These are phyloP conservation scores for Nemania sp. DNA, from an alignment of 2,329 filamentous ascomycete species.

Conservation along the genomic window DNA sequence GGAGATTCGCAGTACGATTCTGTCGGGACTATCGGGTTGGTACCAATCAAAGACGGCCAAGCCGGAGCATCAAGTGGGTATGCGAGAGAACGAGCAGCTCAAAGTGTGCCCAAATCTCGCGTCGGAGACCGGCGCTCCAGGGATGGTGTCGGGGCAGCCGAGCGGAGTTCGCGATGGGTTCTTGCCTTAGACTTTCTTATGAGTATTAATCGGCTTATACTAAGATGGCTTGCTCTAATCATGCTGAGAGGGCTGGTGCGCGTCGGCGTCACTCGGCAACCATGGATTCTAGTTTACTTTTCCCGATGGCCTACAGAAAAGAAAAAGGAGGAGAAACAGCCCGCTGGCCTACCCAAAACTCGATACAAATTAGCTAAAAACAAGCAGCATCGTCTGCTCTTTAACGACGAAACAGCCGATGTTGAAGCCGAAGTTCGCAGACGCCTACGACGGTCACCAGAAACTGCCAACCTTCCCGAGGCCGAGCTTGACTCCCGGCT, in stretches of 20 bases:
- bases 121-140: slow-evolving; percentile 50
- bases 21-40: slow-evolving; percentile 57
- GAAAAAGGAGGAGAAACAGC: slow-evolving; percentile 33
- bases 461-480: slow-evolving; percentile 55
- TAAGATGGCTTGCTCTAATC: slow-evolving; percentile 60
- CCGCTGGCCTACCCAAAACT: slow-evolving; percentile 20
- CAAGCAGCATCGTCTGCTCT: slow-evolving; percentile 57
- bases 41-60: slow-evolving; percentile 55
- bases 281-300: slow-evolving; percentile 64
- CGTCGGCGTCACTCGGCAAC: slow-evolving; percentile 63
- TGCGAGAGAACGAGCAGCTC: slow-evolving; percentile 69
- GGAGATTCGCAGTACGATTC: slow-evolving; percentile 55
- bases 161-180: slow-evolving; percentile 77
- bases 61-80: slow-evolving; percentile 59
- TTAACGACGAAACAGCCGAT: slow-evolving; percentile 69
- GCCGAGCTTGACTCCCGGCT: slow-evolving; percentile 71
- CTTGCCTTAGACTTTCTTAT: slow-evolving; percentile 76
- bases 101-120: slow-evolving; percentile 55
- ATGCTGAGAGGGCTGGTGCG: slow-evolving; percentile 57
- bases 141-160: slow-evolving; percentile 76
- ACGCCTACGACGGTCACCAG: slow-evolving; percentile 50
- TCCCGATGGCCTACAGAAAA: slow-evolving; percentile 47
- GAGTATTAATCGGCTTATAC: slow-evolving; percentile 69
- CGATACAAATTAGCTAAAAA: slow-evolving; percentile 52
- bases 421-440: slow-evolving; percentile 79